Evolutionary conservation across 148 eudicot genomes (phyloP).

Genomic region (Camellia japonica): DNA sequence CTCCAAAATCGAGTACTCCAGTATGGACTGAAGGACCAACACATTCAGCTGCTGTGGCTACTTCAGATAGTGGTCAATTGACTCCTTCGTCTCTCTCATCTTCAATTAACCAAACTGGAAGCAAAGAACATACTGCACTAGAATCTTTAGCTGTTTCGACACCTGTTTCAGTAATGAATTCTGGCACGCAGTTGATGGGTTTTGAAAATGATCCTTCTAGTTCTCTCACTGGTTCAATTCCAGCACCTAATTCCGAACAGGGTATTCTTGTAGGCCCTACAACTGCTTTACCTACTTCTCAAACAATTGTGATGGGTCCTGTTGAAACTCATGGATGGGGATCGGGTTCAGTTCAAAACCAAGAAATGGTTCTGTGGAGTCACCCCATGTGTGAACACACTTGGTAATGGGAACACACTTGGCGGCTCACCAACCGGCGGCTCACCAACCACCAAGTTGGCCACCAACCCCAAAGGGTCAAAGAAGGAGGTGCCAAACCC

Average conservation of each 20-base stretch:
- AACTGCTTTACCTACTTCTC: constrained; percentile 34
- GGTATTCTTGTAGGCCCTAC: constrained; percentile 18
- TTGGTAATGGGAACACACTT: no score
- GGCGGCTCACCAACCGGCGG: no score
- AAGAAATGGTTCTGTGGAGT: no score
- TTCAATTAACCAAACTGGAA: constrained; percentile 33
- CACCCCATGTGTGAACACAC: no score
- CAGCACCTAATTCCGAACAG: constrained; percentile 17
- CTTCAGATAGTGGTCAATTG: constrained; percentile 21
- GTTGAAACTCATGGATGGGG: constrained; percentile 40
- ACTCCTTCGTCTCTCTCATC: constrained; percentile 25
- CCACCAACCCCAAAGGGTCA: no score
- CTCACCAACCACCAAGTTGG: no score
- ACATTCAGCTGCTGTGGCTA: constrained; percentile 46
- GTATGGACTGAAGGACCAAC: constrained; percentile 35
- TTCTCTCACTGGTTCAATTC: constrained; percentile 13
- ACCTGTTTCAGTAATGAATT: constrained; percentile 26
- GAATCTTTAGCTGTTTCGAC: constrained; percentile 18
- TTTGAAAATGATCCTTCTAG: constrained; percentile 16
- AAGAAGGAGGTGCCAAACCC: no score
- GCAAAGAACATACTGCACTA: constrained; percentile 28
- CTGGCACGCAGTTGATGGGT: constrained; percentile 14
- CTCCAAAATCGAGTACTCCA: constrained; percentile 48
- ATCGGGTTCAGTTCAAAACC: background rate
- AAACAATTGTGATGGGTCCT: constrained; percentile 20